Percentiles rank a stretch among this genome's conserved stretches.
Evolutionary conservation across 2,329 filamentous ascomycete species (phyloP).

Genomic region (Paecilomyces formosus): DNA sequence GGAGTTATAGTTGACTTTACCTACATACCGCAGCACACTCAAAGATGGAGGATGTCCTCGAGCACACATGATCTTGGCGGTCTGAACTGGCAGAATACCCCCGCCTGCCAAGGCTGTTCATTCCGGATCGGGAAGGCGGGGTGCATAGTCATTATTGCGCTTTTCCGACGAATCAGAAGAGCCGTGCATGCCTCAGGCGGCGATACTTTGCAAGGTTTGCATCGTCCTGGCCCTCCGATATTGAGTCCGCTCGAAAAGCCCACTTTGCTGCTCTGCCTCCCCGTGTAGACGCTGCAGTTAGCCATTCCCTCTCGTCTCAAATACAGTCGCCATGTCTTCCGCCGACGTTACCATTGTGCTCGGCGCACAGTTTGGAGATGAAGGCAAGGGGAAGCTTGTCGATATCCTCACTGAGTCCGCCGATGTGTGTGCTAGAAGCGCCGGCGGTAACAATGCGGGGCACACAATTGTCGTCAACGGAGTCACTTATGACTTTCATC

Average conservation of each 20-base stretch:
- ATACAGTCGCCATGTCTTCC: not conserved
- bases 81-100: too few relatives aligned
- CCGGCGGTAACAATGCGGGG: slow-evolving; percentile 39
- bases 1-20: too few relatives aligned
- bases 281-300: not conserved
- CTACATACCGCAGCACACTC: too few relatives aligned
- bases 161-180: not conserved
- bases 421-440: slow-evolving; percentile 38
- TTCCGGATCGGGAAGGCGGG: not conserved
- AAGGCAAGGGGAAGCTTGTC: slow-evolving; percentile 44
- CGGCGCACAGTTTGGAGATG: slow-evolving; percentile 42
- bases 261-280: not conserved
- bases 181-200: not conserved
- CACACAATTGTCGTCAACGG: slow-evolving; percentile 42
- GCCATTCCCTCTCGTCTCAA: not conserved
- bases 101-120: too few relatives aligned
- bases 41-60: not conserved
- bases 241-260: not conserved
- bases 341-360: slow-evolving; percentile 37
- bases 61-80: too few relatives aligned
- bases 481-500: slow-evolving; percentile 43
- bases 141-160: not conserved
- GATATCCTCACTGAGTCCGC: slow-evolving; percentile 39
- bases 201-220: not conserved
- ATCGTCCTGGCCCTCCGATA: not conserved